Evolutionary conservation across 2,329 filamentous ascomycete genomes (phyloP).

Genomic region (Phaeosphaeria sp.): DNA sequence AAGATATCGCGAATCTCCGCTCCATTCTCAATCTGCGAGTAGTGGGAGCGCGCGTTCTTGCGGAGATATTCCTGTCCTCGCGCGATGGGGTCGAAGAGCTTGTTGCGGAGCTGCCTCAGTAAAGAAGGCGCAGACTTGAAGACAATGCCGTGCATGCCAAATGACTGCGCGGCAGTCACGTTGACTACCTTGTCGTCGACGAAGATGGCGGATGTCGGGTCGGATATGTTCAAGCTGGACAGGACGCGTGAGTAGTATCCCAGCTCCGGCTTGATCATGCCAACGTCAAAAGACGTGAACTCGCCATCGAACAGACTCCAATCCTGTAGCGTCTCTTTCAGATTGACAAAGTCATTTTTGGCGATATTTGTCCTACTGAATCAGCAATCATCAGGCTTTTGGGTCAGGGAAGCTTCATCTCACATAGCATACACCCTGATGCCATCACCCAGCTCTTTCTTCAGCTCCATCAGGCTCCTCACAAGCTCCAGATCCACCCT

Average conservation of each 20-base stretch:
- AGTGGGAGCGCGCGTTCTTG: conserved; percentile 19
- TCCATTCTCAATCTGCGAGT: conserved; percentile 26
- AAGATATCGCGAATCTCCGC: conserved; percentile 34
- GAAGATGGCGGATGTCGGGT: conserved; percentile 28
- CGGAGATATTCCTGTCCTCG: conserved; percentile 27
- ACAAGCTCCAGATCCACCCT: conserved; percentile 29
- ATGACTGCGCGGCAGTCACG: conserved; percentile 12
- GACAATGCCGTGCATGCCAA: conserved; percentile 40
- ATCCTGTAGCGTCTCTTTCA: conserved; percentile 28
- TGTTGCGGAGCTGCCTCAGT: conserved; percentile 18
- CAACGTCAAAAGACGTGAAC: conserved; percentile 42
- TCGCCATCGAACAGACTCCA: conserved; percentile 45
- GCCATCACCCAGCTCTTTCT: conserved; percentile 10
- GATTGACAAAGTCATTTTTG: conserved; percentile 31
- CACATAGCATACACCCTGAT: conserved; percentile 40
- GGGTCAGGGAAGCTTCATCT: neutral
- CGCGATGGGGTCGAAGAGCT: conserved; percentile 25
- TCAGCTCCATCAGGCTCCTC: conserved; percentile 22
- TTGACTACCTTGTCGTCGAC: conserved; percentile 36
- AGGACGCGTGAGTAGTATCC: conserved; percentile 44
- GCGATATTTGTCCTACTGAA: conserved; percentile 34
- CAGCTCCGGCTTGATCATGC: conserved; percentile 46
- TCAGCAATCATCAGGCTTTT: neutral
- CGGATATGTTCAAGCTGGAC: conserved; percentile 14
- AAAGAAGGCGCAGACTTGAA: conserved; percentile 18